Base-by-base conservation (phyloP, 2,329 filamentous ascomycete genomes). In the Aspergillus alliaceus region DNA sequence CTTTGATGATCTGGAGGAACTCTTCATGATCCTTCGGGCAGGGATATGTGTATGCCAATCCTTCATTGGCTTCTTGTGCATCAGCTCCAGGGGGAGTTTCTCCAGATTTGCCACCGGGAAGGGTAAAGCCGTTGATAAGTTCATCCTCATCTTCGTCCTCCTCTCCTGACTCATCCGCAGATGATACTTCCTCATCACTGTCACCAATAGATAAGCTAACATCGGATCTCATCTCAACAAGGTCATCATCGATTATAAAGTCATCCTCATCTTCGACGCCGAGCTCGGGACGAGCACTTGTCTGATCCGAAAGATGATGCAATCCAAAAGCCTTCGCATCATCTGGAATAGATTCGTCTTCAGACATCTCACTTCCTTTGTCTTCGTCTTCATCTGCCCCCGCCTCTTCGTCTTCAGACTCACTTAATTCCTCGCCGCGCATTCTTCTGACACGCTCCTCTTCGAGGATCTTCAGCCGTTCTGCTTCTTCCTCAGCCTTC, bases 211-310 rank as follows among this genome's bases (percentile, higher is more conserved):
- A 75, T 6, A 75, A 66, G 29, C 77, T 78, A 31, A 69, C 72
- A 48, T 78, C 73, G n/a, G 90, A 93, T 35, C 87, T 90, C 64
- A 88, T 93, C 12, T 92, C 92, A 32, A 97, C 84, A 15, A 98
- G 82, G 68, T 96, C 89, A 60, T 95, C 90, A 58, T 98, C 93
- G 60, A 97, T 87, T 25, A 93, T 72, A 67, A 98, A 98, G 66
- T 97, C 91, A 66, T 98, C 93, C 70, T 98, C 93, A 65, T 97
- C 93, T 63, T 96, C 92, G 32, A 96, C 88, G 6, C 87, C 90
- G 18, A 92, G 67, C 24, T 80, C 76, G 35, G 71, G 69, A 31
- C 71, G 76, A 57, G 64, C 74, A 64, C 54, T 68, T 59, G 62
- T 71, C 64, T 69, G 71, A 39, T 67, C 68, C 25, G 67, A 66